These are phyloP conservation scores for Leishmania arabica DNA, from an alignment of 208 protist genomes.

Conservation along the genomic window DNA sequence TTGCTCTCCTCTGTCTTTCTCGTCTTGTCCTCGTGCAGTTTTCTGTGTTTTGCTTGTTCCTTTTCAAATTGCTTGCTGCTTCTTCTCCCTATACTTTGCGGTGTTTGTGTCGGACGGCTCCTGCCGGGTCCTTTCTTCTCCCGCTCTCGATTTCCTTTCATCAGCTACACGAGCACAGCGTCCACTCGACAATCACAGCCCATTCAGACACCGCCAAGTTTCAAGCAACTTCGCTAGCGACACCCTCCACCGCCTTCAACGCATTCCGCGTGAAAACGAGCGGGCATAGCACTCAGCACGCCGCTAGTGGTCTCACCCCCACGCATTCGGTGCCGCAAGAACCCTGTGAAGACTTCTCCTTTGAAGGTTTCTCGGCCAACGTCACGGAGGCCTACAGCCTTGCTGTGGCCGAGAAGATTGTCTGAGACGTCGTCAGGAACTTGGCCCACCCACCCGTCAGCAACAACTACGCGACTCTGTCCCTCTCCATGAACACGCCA, in stretches of 20 bases:
- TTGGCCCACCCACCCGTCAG: not conserved
- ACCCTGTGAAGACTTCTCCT: not conserved
- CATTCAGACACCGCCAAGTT: not conserved
- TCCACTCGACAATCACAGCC: not conserved
- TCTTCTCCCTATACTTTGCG: not conserved
- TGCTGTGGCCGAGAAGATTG: not conserved
- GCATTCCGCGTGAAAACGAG: not conserved
- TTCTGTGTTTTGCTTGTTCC: constrained; percentile 16
- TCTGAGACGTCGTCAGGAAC: not conserved
- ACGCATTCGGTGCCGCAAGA: not conserved
- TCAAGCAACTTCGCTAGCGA: not conserved
- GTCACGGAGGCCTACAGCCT: not conserved
- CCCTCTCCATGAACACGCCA: not conserved
- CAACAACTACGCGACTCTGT: no score
- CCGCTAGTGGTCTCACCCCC: not conserved
- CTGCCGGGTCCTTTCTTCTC: not conserved
- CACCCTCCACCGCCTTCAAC: not conserved
- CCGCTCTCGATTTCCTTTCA: not conserved
- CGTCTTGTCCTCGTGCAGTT: not conserved
- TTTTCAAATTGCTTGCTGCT: not conserved
- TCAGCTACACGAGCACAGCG: not conserved
- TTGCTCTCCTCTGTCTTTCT: constrained; percentile 4
- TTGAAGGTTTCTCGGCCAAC: not conserved
- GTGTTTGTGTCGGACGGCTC: not conserved
- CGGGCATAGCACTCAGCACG: not conserved